Base-by-base conservation (phyloP, 1,284 basidiomycete genomes). In the Ceratobasidium sp. region DNA sequence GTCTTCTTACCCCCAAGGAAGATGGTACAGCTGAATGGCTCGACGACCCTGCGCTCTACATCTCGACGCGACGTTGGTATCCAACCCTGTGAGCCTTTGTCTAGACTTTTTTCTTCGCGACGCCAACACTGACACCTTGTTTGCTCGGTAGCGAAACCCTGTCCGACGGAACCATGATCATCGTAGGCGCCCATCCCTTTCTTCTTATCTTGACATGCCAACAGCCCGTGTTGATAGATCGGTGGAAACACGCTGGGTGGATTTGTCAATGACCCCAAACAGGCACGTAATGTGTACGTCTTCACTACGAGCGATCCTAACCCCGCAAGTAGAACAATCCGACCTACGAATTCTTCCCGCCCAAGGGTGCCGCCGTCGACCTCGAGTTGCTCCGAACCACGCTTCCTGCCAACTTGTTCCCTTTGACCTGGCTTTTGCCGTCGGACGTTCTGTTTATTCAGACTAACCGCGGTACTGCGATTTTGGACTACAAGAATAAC, bases 271-370 rank as follows among this genome's bases (percentile, higher is more conserved):
- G 80, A 82, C 74, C 81, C 81, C 0, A 72, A 58, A 12, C 85
- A 87, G 74, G 83, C 83, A 72, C 86, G 86, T 77, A 18, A 10
- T 6, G 21, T 53, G n/a, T 16, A 18, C 23, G 6, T 61, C 36
- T 28, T n/a, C 1, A 26, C 34, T 30, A 21, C n/a, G 21, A 43
- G 26, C 34, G 57, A 23, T 30, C 30, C 61, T 41, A 67, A 73
- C 60, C 59, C 16, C 36, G 21, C 16, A 3, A 26, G 43, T 28
- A 74, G 67, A 76, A 75, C 45, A 76, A 86, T 71, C 92, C 92
- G 2, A 93, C 92, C 0, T 90, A 89, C 80, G 91, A 92, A 80
- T 91, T 92, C 82, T 93, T 88, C 83, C 92, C 92, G 0, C 83
- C 86, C 2, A 82, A 80, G 71, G 85, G 85, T 14, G 79, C 81